Percentiles rank a stretch among this genome's conserved stretches.
Conservation (phyloP, 768 basidiomycete species). For the Dentipellis fragilis region DNA sequence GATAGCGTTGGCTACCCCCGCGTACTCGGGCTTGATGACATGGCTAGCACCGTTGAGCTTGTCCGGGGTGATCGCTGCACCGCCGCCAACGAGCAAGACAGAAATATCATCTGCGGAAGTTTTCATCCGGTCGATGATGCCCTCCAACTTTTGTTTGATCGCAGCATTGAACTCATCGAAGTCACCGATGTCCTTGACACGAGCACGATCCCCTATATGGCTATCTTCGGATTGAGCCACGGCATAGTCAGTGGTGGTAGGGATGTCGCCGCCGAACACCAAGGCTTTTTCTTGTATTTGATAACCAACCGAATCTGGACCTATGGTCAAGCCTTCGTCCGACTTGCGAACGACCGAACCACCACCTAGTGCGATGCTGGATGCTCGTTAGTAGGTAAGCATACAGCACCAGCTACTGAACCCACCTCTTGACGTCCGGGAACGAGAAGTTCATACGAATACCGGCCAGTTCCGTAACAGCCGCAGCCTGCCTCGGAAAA, state of each 20-base stretch:
- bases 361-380: not conserved
- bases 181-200: not conserved
- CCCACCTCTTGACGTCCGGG: conserved; percentile 36
- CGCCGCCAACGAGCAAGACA: conserved; percentile 57
- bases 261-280: conserved; percentile 44
- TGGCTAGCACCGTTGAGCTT: conserved; percentile 40
- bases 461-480: conserved; percentile 50
- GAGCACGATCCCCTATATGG: not conserved
- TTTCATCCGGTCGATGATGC: conserved; percentile 53
- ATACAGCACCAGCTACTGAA: not conserved
- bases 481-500: conserved; percentile 54
- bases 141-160: conserved; percentile 37
- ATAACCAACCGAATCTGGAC: conserved; percentile 60
- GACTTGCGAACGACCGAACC: conserved; percentile 13
- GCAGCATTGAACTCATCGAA: not conserved
- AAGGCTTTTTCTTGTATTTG: conserved; percentile 35
- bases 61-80: conserved; percentile 47
- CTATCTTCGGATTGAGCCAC: not conserved
- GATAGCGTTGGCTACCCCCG: conserved; percentile 52
- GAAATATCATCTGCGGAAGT: conserved; percentile 46
- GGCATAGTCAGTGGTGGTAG: conserved; percentile 27
- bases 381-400: not conserved
- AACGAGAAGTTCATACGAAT: conserved; percentile 53
- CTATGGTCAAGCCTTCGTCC: conserved; percentile 34
- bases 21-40: conserved; percentile 39